These are phyloP conservation scores for Planoprotostelium fungivorum DNA, from an alignment of 78 protist genomes.

Conservation along the genomic window DNA sequence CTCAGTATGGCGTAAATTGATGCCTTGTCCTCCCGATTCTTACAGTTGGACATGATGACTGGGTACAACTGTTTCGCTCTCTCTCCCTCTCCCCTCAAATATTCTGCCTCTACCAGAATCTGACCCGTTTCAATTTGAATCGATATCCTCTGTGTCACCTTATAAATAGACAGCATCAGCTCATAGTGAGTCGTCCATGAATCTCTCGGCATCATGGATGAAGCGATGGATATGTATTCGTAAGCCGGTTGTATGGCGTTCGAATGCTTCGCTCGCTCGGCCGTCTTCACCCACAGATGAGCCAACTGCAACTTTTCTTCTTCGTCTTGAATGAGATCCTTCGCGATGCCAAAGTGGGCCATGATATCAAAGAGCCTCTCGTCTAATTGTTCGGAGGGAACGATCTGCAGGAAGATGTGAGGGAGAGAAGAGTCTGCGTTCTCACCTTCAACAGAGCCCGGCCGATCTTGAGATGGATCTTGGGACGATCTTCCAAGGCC, in stretches of 20 bases:
- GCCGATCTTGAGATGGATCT: not conserved
- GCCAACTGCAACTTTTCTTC: not conserved
- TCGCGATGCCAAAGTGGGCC: not conserved
- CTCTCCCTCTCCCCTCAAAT: not conserved
- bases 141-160: not conserved
- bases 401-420: not conserved
- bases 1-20: not conserved
- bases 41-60: not conserved
- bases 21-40: not conserved
- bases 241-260: not conserved
- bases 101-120: not conserved
- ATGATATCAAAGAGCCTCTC: not conserved
- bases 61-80: not conserved
- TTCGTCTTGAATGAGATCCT: not conserved
- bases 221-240: not conserved
- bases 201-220: not conserved
- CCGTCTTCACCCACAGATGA: not conserved
- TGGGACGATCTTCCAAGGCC: not conserved
- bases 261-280: not conserved
- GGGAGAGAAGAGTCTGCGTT: not conserved
- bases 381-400: not conserved
- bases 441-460: not conserved
- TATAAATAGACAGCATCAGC: not conserved
- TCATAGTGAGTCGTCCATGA: not conserved
- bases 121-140: not conserved